Evolutionary conservation across 352 stramenopile genomes (phyloP), one percentile per base, ranked within the genome.

Genomic region (Aphanomyces cochlioides): DNA sequence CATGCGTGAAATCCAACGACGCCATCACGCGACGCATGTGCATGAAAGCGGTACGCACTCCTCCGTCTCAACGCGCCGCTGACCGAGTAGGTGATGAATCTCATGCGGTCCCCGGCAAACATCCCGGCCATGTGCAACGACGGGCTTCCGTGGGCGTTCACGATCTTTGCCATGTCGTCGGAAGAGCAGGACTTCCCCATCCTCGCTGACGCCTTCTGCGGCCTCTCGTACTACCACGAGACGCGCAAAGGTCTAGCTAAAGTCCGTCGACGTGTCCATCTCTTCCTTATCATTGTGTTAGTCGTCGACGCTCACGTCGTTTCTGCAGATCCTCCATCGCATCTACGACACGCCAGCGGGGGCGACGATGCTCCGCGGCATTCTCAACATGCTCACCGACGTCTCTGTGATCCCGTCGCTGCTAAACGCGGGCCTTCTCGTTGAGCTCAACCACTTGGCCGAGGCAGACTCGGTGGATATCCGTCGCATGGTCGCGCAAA

Each of bases 1-100:
- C 84, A n/a, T 92, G 81, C 40, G 84, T 92, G 34, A 92, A 92
- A 54, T 92, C 84, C 1, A 92, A 89, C 60, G 84, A 92, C 39
- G 80, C 82, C 0, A 84, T 90, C 68, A 92, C 84, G 13, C 81
- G 84, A 1, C 81, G 82, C 21, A 79, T 92, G 5, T 92, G 84
- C 68, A 82, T 90, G 64, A 89, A 90, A 58, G 75, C 77, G 19
- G 77, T 70, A 63, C 41, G 36, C 13, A 38, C 19, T 21, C 39
- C 1, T 63, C 21, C 43, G 12, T n/a, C 28, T 63, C 56, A 1
- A 63, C 1, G 56, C 7, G 6, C 10, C 56, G 56, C 28, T 28
- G 28, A 28, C 28, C 19, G 57, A 6, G 39, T 63, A 70, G 64
- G 64, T 90, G 13, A 78, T 90, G 40, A 92, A 92, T 36, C 67